phyloP scores from a whole-genome alignment of 1,284 basidiomycete species.

The Leccinum solheimii region DNA sequence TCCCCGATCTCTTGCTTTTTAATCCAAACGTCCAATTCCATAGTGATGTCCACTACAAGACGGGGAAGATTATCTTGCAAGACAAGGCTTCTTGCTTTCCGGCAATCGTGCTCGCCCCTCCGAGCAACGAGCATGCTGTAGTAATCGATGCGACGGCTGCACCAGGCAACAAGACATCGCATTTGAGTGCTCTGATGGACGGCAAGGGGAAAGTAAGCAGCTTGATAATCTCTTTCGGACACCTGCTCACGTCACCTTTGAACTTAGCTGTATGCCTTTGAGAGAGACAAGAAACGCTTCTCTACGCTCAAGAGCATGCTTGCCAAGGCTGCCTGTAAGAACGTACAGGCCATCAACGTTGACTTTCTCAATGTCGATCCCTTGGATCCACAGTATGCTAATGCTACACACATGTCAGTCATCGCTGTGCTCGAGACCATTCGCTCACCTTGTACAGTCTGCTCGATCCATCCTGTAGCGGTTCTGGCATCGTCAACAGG shows the following conservation, averaged over 20 bases:
- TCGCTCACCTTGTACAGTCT: slow-evolving; percentile 49
- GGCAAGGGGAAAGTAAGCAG: slow-evolving; percentile 70
- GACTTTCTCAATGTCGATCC: slow-evolving; percentile 84
- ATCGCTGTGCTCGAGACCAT: neutral
- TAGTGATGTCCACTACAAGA: slow-evolving; percentile 60
- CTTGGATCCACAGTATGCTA: slow-evolving; percentile 54
- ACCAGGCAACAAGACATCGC: slow-evolving; percentile 97
- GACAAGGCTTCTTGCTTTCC: slow-evolving; percentile 99
- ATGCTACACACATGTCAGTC: slow-evolving; percentile 83
- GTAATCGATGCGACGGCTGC: slow-evolving; percentile 97
- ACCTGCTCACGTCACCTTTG: slow-evolving; percentile 9
- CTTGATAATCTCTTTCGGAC: neutral
- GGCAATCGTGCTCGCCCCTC: slow-evolving; percentile 75
- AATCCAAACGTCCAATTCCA: slow-evolving; percentile 63
- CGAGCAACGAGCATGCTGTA: slow-evolving; percentile 45
- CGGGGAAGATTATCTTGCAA: slow-evolving; percentile 88
- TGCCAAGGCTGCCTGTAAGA: slow-evolving; percentile 73
- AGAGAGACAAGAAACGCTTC: slow-evolving; percentile 78
- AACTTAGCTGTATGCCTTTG: slow-evolving; percentile 79
- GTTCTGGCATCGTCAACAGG: slow-evolving; percentile 89
- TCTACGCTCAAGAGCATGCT: slow-evolving; percentile 84
- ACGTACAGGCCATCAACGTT: slow-evolving; percentile 67
- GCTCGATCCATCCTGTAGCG: slow-evolving; percentile 91
- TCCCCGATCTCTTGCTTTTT: slow-evolving; percentile 81
- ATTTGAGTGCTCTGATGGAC: slow-evolving; percentile 85